Conservation (phyloP, 1,284 basidiomycete genomes). For the Boletus subluridellus region DNA sequence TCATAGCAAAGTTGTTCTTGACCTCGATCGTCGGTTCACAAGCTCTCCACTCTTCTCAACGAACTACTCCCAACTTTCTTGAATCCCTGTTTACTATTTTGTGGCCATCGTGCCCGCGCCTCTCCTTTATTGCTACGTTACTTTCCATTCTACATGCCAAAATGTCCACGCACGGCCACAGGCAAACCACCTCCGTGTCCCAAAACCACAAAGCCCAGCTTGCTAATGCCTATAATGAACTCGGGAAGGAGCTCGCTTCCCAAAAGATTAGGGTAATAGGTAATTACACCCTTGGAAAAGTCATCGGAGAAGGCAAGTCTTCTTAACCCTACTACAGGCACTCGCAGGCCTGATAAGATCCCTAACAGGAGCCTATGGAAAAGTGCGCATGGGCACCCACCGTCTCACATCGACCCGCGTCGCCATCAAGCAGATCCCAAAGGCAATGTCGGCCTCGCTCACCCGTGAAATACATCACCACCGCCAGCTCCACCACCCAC, state of each 20-base stretch:
- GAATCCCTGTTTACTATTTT: slow-evolving; percentile 20
- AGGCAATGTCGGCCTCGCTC: slow-evolving; percentile 82
- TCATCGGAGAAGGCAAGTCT: slow-evolving; percentile 89
- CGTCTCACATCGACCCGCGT: slow-evolving; percentile 85
- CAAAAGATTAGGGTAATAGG: slow-evolving; percentile 88
- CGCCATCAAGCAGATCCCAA: slow-evolving; percentile 97
- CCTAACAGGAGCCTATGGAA: slow-evolving; percentile 79
- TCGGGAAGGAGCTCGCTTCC: slow-evolving; percentile 91
- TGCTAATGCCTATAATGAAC: slow-evolving; percentile 92
- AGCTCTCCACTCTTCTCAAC: slow-evolving; percentile 4
- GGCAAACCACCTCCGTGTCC: slow-evolving; percentile 60
- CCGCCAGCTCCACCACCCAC: slow-evolving; percentile 90
- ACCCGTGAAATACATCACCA: slow-evolving; percentile 99
- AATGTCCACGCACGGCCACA: slow-evolving; percentile 53
- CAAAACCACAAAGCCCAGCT: slow-evolving; percentile 85
- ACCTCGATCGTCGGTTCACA: slow-evolving; percentile 2
- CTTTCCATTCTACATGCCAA: slow-evolving; percentile 38
- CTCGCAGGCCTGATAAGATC: slow-evolving; percentile 29
- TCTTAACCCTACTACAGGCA: slow-evolving; percentile 15
- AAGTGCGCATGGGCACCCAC: slow-evolving; percentile 90
- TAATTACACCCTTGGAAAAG: slow-evolving; percentile 91
- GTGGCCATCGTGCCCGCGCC: slow-evolving; percentile 40
- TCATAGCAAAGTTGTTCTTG: slow-evolving; percentile 11
- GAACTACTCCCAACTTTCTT: slow-evolving; percentile 14
- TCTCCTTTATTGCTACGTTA: slow-evolving; percentile 39